Evolutionary conservation across 345 rosid genomes (phyloP).

Genomic region (Xanthoceras sorbifolium): DNA sequence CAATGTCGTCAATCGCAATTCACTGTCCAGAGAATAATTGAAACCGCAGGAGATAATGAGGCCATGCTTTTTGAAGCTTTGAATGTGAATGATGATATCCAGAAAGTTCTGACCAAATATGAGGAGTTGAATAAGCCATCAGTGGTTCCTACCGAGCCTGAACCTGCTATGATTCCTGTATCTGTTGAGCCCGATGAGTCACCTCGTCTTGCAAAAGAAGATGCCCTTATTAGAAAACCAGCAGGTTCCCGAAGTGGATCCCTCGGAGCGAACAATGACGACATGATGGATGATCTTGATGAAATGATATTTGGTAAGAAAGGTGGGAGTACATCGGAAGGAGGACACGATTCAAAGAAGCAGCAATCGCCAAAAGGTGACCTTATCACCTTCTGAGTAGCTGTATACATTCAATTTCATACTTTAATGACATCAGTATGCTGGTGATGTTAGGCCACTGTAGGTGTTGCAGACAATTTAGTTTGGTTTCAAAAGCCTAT

Average conservation of each 20-base stretch:
- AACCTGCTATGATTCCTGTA: constrained; percentile 90
- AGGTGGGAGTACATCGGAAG: constrained; percentile 57
- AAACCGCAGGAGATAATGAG: constrained; percentile 80
- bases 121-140: constrained; percentile 68
- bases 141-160: constrained; percentile 44
- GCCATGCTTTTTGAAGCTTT: constrained; percentile 87
- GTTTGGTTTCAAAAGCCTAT: constrained; percentile 13
- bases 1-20: constrained; percentile 73
- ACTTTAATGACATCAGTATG: too few species aligned
- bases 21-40: constrained; percentile 72
- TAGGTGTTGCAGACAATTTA: constrained; percentile 14
- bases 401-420: not conserved
- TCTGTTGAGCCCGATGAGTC: constrained; percentile 84
- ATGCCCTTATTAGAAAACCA: constrained; percentile 73
- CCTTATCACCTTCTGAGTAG: constrained; percentile 65
- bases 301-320: constrained; percentile 96
- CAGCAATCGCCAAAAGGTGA: constrained; percentile 71
- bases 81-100: constrained; percentile 89
- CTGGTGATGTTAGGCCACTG: too few species aligned
- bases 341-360: constrained; percentile 54
- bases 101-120: constrained; percentile 69
- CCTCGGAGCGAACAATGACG: constrained; percentile 64
- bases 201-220: constrained; percentile 53
- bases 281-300: constrained; percentile 97
- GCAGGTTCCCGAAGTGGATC: constrained; percentile 57